These are phyloP conservation scores for Scleroderma bovista DNA, from an alignment of 768 basidiomycete species.

Conservation along the genomic window DNA sequence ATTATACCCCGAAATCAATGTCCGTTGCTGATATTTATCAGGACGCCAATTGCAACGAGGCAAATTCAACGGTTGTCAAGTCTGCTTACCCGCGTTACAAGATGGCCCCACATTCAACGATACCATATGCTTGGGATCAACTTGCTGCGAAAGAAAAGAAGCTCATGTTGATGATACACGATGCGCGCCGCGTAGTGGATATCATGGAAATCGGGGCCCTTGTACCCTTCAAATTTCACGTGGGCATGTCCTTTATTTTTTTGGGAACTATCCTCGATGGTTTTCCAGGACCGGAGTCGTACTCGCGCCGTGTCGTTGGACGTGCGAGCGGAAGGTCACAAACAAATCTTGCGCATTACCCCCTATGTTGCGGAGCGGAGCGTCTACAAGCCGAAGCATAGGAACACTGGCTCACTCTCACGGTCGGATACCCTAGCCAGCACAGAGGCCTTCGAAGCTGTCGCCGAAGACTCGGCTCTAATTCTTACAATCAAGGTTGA, in stretches of 20 bases:
- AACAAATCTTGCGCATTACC: slow-evolving; percentile 81
- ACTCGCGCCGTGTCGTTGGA: slow-evolving; percentile 79
- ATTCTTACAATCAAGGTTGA: slow-evolving; percentile 65
- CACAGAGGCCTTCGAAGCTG: slow-evolving; percentile 77
- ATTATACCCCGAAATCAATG: background rate
- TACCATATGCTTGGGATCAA: slow-evolving; percentile 89
- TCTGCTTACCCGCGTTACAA: slow-evolving; percentile 42
- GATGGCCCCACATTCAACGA: slow-evolving; percentile 47
- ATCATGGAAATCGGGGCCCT: slow-evolving; percentile 95
- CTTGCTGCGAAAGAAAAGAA: slow-evolving; percentile 83
- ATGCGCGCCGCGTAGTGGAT: slow-evolving; percentile 65
- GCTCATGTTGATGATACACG: slow-evolving; percentile 58
- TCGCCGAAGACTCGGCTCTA: slow-evolving; percentile 66
- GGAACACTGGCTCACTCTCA: slow-evolving; percentile 39
- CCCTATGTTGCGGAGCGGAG: slow-evolving; percentile 82
- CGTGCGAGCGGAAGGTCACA: slow-evolving; percentile 82
- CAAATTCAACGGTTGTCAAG: slow-evolving; percentile 30
- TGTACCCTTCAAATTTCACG: slow-evolving; percentile 81
- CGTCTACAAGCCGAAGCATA: slow-evolving; percentile 75
- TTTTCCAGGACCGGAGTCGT: slow-evolving; percentile 45
- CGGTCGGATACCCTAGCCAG: slow-evolving; percentile 67
- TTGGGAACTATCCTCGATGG: background rate
- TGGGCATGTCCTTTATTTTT: slow-evolving; percentile 29
- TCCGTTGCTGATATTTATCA: slow-evolving; percentile 16
- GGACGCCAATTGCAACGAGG: slow-evolving; percentile 41